Evolutionary conservation across 1,284 basidiomycete species (phyloP), one percentile per base, ranked within the genome.

Genomic region (Neotropicomus parvogracilis): DNA sequence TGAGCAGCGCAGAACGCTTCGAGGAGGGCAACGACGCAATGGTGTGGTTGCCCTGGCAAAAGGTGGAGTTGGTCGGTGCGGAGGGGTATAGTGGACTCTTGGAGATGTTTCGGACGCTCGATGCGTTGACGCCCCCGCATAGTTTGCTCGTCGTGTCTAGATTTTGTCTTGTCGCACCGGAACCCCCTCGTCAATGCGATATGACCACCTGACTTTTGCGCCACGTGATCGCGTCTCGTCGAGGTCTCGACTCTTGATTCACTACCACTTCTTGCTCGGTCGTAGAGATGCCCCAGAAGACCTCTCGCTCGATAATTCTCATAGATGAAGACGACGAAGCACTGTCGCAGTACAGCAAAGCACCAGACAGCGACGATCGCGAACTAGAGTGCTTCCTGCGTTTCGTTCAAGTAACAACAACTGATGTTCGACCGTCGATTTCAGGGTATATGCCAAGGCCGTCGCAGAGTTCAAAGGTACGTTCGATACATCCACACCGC

Each of bases 31-130:
- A 45, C 7, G 54, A 67, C 0, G 59, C 63, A 20, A 50, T 51
- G 47, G 59, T 51, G 19, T 70, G 66, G 66, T 42, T 54, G 35
- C 68, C 69, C 8, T 68, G 66, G 66, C 55, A 64, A 1, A 67
- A 58, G 14, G 48, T 63, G 19, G 56, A 53, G 2, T 14, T 68
- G 16, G 49, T 43, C 0, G 49, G 48, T 14, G 40, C 43, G 4
- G 48, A 52, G 29, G 47, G 16, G 16, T 36, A 27, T 17, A 48
- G 37, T 9, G 37, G 44, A 13, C 37, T 63, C 3, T 54, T 55
- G 54, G 54, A 49, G 31, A 51, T 50, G 51, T 49, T 65, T 46
- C 53, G 47, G 38, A 26, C 49, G 42, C 49, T 67, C 1, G 66
- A 68, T 28, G 39, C 45, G 40, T 51, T 64, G 45, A 67, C 56